Percentiles rank a stretch among this genome's conserved stretches.
Evolutionary conservation across 2,329 filamentous ascomycete genomes (phyloP).

Genomic region (Apiospora arundinis): DNA sequence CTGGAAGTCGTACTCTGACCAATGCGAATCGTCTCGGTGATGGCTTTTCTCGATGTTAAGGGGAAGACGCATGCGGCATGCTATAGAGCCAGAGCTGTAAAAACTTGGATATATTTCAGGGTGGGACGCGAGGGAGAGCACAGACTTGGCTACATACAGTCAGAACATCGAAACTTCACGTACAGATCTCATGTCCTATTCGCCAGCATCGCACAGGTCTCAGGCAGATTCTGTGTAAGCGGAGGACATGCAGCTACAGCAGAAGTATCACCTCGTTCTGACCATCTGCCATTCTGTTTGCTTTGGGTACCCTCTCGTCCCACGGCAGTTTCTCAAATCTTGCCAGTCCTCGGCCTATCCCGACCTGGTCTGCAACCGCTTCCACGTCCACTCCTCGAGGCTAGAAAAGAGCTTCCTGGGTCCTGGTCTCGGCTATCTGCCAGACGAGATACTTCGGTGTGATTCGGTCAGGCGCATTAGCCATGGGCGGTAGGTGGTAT

Average conservation of each 20-base stretch:
- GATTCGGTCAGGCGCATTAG: slow-evolving; percentile 65
- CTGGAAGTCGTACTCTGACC: slow-evolving; percentile 68
- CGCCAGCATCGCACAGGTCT: slow-evolving; percentile 52
- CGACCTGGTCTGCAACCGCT: slow-evolving; percentile 2
- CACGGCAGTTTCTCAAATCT: slow-evolving; percentile 32
- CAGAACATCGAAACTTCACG: slow-evolving; percentile 48
- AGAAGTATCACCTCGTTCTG: slow-evolving; percentile 50
- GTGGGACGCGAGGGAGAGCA: slow-evolving; percentile 48
- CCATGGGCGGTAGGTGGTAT: slow-evolving; percentile 50
- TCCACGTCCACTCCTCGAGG: slow-evolving; percentile 36
- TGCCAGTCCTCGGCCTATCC: slow-evolving; percentile 24
- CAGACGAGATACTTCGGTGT: slow-evolving; percentile 54
- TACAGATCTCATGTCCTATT: slow-evolving; percentile 35
- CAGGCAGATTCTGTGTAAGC: slow-evolving; percentile 37
- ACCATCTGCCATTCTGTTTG: slow-evolving; percentile 46
- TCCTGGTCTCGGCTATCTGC: slow-evolving; percentile 49
- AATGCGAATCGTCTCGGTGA: slow-evolving; percentile 38
- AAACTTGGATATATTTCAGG: neutral
- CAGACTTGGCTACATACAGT: slow-evolving; percentile 56
- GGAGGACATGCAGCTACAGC: slow-evolving; percentile 52
- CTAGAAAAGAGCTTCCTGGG: slow-evolving; percentile 44
- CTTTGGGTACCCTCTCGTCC: slow-evolving; percentile 50
- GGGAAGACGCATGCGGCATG: slow-evolving; percentile 38
- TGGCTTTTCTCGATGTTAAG: slow-evolving; percentile 31
- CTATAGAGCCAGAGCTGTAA: slow-evolving; percentile 33